Evolutionary conservation across 352 stramenopile species (phyloP).

Genomic region (Pythium pectinolyticum): DNA sequence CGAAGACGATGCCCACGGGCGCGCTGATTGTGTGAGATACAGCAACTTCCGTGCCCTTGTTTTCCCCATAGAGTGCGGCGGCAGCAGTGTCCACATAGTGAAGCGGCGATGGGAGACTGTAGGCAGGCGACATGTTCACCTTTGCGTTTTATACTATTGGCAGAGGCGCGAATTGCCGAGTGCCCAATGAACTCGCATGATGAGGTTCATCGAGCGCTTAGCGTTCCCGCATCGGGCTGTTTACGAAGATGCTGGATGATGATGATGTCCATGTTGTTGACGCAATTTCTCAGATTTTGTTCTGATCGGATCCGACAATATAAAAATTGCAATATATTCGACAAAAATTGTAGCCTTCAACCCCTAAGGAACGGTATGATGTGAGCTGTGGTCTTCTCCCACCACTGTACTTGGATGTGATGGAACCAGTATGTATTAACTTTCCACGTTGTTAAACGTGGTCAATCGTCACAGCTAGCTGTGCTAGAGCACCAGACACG

Average conservation of each 20-base stretch:
- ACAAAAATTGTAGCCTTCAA: no score
- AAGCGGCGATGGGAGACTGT: constrained; percentile 5
- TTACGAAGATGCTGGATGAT: constrained; percentile 1
- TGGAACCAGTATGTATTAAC: no score
- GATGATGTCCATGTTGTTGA: constrained; percentile 5
- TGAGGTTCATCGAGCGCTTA: no score
- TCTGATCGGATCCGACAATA: neutral
- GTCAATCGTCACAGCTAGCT: constrained; percentile 9
- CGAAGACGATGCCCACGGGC: neutral
- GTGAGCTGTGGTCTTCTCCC: no score
- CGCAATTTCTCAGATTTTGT: neutral
- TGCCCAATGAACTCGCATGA: no score
- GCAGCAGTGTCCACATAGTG: constrained; percentile 5
- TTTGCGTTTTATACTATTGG: neutral
- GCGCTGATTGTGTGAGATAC: neutral
- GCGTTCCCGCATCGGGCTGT: no score
- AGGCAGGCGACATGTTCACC: neutral
- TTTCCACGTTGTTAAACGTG: no score
- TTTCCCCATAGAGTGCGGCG: constrained; percentile 4
- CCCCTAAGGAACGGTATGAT: no score
- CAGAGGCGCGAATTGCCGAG: no score
- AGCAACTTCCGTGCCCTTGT: constrained; percentile 6
- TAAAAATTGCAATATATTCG: neutral
- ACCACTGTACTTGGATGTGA: no score
- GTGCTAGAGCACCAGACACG: constrained; percentile 3